These are phyloP conservation scores for Noccaea bulbosa DNA, from an alignment of 345 rosid species.

Conservation along the genomic window DNA sequence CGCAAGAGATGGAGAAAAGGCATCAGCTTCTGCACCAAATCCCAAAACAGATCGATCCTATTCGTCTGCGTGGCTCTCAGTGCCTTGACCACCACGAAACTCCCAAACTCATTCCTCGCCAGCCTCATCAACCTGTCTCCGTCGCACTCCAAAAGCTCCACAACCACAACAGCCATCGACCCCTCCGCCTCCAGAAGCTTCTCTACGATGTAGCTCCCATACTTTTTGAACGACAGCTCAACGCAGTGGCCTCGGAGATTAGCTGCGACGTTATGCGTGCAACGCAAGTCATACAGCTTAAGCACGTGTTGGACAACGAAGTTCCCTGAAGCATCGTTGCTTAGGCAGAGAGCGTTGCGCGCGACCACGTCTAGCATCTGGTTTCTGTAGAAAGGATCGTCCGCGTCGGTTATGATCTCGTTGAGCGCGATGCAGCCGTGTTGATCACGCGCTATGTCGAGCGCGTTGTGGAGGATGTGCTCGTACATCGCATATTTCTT, in stretches of 20 bases:
- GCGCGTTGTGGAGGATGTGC: background rate
- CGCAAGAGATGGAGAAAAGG: too few relatives aligned
- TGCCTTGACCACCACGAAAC: too few relatives aligned
- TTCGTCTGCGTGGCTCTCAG: too few relatives aligned
- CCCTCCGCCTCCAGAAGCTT: background rate
- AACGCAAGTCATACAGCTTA: background rate
- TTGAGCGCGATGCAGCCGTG: background rate
- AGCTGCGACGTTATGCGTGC: background rate
- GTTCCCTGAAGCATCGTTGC: background rate
- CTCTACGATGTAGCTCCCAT: background rate
- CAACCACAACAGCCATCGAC: background rate
- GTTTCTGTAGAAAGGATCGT: background rate
- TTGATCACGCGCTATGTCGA: background rate
- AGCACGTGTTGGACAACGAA: background rate
- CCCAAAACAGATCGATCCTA: too few relatives aligned
- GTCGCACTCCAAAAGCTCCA: background rate
- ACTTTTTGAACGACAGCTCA: background rate
- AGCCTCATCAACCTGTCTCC: background rate
- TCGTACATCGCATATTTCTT: background rate
- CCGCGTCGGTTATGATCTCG: background rate
- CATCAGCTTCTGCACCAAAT: too few relatives aligned
- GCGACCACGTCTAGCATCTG: background rate
- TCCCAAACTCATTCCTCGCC: too few relatives aligned
- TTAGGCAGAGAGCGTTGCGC: background rate
- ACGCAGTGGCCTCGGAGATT: background rate